Percentiles rank a stretch among this genome's conserved stretches.
Evolutionary conservation across 2,329 filamentous ascomycete genomes (phyloP).

Genomic region (Coniochaeta sp.): DNA sequence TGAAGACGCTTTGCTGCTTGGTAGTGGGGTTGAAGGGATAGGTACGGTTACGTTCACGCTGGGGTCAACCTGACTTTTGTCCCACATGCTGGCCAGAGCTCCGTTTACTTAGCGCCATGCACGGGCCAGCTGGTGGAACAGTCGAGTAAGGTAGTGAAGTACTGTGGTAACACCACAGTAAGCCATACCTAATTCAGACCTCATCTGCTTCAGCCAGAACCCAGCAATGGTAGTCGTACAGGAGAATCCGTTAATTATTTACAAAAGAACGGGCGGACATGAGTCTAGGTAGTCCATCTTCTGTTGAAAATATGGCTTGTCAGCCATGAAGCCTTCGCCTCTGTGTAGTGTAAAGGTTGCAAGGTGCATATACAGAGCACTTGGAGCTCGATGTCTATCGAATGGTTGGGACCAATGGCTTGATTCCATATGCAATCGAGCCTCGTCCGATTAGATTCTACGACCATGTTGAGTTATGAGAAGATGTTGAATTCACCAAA

Average conservation of each 20-base stretch:
- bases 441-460: too few relatives aligned
- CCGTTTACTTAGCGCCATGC: background rate
- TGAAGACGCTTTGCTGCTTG: background rate
- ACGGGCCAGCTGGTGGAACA: background rate
- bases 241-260: background rate
- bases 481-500: too few relatives aligned
- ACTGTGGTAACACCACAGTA: background rate
- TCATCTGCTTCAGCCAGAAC: background rate
- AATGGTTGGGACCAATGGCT: too few relatives aligned
- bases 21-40: background rate
- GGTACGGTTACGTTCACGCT: background rate
- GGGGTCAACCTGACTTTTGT: background rate
- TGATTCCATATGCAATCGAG: too few relatives aligned
- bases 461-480: too few relatives aligned
- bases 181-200: background rate
- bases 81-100: background rate
- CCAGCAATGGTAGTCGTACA: background rate
- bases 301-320: too few relatives aligned
- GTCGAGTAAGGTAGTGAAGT: background rate
- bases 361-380: too few relatives aligned
- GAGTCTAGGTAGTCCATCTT: too few relatives aligned
- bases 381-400: too few relatives aligned
- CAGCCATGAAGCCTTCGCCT: slow-evolving; percentile 47
- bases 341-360: slow-evolving; percentile 74
- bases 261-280: too few relatives aligned